Conservation (phyloP, 257 asterid species). For the Forsythia viridissima region DNA sequence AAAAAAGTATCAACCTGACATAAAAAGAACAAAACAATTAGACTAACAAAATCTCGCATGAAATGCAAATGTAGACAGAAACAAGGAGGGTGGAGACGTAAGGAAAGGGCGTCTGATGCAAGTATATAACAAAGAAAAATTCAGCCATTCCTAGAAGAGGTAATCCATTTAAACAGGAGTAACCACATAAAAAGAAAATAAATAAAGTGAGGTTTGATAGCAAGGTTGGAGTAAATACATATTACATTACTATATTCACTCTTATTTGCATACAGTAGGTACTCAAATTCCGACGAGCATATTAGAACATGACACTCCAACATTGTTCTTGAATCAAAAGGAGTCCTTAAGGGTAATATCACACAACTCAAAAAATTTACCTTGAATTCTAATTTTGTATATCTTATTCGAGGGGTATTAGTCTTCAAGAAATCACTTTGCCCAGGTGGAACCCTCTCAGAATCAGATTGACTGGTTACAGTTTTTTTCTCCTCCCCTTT, state of each 20-base stretch:
- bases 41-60: slow-evolving; percentile 9
- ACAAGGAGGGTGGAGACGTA: neutral
- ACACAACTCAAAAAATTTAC: slow-evolving; percentile 39
- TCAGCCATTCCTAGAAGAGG: no score
- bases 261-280: neutral
- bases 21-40: slow-evolving; percentile 12
- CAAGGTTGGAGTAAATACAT: neutral
- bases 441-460: slow-evolving; percentile 38
- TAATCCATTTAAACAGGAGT: no score
- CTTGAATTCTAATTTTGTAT: slow-evolving; percentile 82
- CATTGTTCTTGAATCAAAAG: neutral
- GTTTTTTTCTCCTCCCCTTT: slow-evolving; percentile 33
- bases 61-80: neutral
- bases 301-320: slow-evolving; percentile 4
- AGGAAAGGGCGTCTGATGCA: neutral
- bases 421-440: slow-evolving; percentile 50
- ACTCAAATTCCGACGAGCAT: neutral
- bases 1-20: slow-evolving; percentile 83
- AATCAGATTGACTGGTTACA: slow-evolving; percentile 34
- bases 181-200: no score
- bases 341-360: neutral
- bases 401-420: slow-evolving; percentile 73
- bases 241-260: neutral
- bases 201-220: neutral
- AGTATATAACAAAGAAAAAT: neutral